A percentile compares a stretch with the other conserved stretches of the same genome.
Evolutionary conservation across 495 filamentous ascomycete genomes (phyloP).

Genomic region (Podospora fimiseda): DNA sequence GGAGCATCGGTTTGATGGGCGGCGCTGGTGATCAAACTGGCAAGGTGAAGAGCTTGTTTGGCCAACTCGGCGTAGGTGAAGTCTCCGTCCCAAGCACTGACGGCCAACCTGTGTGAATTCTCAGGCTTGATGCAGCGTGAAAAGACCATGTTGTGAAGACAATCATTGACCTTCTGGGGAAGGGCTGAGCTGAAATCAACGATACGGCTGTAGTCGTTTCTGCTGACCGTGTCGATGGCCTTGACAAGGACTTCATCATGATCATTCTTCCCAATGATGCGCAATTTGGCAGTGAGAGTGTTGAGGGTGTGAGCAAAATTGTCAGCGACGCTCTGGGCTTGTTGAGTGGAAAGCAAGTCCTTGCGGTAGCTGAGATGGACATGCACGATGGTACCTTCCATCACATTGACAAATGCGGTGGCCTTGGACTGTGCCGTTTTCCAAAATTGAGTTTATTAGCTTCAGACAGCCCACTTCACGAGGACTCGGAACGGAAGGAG

Average conservation of each 20-base stretch:
- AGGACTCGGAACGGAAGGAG: background rate
- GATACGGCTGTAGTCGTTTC: slow-evolving; percentile 8
- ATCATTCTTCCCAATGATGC: background rate
- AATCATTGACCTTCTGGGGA: slow-evolving; percentile 3
- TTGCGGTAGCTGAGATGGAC: slow-evolving; percentile 6
- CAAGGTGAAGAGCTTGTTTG: slow-evolving; percentile 38
- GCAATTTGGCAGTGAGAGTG: slow-evolving; percentile 1
- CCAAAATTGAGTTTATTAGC: too few species aligned
- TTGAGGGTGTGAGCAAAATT: slow-evolving; percentile 5
- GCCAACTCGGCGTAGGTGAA: slow-evolving; percentile 48
- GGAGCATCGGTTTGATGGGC: background rate
- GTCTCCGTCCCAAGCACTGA: slow-evolving; percentile 40
- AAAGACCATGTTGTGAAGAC: slow-evolving; percentile 6
- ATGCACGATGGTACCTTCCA: slow-evolving; percentile 5
- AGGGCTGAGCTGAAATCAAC: slow-evolving; percentile 5
- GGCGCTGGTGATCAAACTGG: slow-evolving; percentile 19
- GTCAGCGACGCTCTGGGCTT: slow-evolving; percentile 3
- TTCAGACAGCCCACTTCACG: too few species aligned
- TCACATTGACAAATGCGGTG: slow-evolving; percentile 5
- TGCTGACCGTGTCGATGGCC: slow-evolving; percentile 2
- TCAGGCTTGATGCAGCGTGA: slow-evolving; percentile 2
- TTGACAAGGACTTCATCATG: slow-evolving; percentile 1
- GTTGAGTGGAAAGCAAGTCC: background rate
- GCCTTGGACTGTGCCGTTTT: background rate
- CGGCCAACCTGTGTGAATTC: slow-evolving; percentile 2